Base-by-base conservation (phyloP, 2,329 filamentous ascomycete genomes). In the Gaeumannomyces sp. region DNA sequence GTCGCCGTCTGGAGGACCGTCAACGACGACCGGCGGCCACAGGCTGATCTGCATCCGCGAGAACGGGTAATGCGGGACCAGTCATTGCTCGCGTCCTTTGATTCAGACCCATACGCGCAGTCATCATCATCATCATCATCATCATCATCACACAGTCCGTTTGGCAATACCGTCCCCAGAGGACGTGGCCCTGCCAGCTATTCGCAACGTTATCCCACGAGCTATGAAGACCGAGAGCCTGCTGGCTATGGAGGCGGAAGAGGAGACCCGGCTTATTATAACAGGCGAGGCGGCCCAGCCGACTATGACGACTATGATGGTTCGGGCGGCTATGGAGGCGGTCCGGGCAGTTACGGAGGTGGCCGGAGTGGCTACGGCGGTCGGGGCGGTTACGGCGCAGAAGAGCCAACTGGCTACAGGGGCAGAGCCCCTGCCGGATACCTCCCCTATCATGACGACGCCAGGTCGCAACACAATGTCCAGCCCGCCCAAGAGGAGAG, bases 1-100 rank as follows among this genome's bases (percentile, higher is more conserved):
- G 76, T 90, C n/a, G 78, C 78, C 29, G 67, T 38, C 27, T 59
- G 50, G 61, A 63, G 61, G 11, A 14, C n/a, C 13, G 16, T 62
- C 27, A 29, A 62, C 27, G 57, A 13, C 27, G n/a, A n/a, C 1
- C 57, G 7, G 27, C 57, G 57, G 27, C 27, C 57, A 16, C 28
- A 19, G 28, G 28, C 14, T 3, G 45, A n/a, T n/a, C 45, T 1
- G 19, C n/a, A 53, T 10, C 22, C 8, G 45, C 45, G 45, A 4
- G 22, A 53, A 22, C 45, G 25, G 7, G 8, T 22, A 19, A 16
- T n/a, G 45, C 38, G 38, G 33, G 33, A 50, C 19, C 16, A 22
- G 16, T 16, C 16, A 50, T 22, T 50, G 3, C 19, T 25, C 45
- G 19, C 45, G 6, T 25, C 8, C 45, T n/a, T 53, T n/a, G 45